Percentiles rank a stretch among this genome's conserved stretches.
Evolutionary conservation across 306 rosid species (phyloP).

Genomic region (Vicia sativa): DNA sequence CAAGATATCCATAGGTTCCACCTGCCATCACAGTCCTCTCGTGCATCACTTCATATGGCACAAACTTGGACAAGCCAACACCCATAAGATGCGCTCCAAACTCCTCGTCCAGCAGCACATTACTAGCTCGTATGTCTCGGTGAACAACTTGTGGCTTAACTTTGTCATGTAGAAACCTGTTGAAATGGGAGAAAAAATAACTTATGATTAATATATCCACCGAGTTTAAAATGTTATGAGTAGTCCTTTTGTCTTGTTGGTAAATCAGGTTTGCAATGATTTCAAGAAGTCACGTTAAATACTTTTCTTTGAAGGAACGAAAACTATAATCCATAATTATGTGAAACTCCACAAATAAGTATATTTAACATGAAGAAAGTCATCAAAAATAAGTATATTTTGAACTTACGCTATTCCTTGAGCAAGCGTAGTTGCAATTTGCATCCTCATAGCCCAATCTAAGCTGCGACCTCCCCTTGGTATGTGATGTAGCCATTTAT

Average conservation of each 20-base stretch:
- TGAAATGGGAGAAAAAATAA: background rate
- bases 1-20: conserved; percentile 94
- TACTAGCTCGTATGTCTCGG: conserved; percentile 92
- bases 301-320: conserved; percentile 13
- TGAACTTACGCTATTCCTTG: conserved; percentile 97
- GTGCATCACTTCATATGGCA: conserved; percentile 90
- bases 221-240: conserved; percentile 27
- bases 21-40: conserved; percentile 99
- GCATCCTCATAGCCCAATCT: conserved; percentile 96
- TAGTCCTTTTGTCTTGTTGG: background rate
- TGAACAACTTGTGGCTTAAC: conserved; percentile 98
- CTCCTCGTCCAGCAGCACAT: conserved; percentile 94
- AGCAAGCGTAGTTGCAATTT: conserved; percentile 87
- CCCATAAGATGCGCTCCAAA: conserved; percentile 97
- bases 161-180: conserved; percentile 96
- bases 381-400: conserved; percentile 20
- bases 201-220: conserved; percentile 8
- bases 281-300: background rate
- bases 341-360: conserved; percentile 26
- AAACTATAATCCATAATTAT: conserved; percentile 3
- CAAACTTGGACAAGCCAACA: conserved; percentile 90
- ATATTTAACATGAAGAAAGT: conserved; percentile 11
- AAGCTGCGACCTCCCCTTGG: conserved; percentile 96
- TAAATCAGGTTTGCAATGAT: conserved; percentile 10
- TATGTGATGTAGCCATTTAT: conserved; percentile 94